Evolutionary conservation across 305 asterid genomes (phyloP).

Genomic region (Fraxinus nigra): DNA sequence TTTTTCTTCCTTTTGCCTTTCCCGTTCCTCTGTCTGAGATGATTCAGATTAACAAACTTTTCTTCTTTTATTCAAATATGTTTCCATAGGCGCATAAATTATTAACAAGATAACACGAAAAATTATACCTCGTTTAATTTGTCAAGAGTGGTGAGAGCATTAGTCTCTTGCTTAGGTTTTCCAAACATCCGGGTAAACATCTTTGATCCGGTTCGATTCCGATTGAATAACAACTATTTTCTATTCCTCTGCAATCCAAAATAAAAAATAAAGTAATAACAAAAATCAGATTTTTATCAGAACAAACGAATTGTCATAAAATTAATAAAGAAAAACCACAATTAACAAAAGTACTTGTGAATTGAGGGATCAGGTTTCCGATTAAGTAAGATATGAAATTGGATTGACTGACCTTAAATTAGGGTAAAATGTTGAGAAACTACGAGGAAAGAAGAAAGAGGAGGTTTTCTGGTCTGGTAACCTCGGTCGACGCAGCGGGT

Average conservation of each 20-base stretch:
- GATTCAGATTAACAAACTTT: background rate
- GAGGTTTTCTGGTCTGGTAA: background rate
- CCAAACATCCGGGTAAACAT: slow-evolving; percentile 49
- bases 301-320: background rate
- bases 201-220: slow-evolving; percentile 28
- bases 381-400: background rate
- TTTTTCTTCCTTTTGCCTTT: background rate
- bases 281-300: background rate
- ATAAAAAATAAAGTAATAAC: background rate
- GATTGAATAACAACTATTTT: slow-evolving; percentile 16
- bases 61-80: background rate
- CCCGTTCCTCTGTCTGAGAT: background rate
- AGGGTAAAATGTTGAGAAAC: background rate
- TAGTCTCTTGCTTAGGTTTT: slow-evolving; percentile 46
- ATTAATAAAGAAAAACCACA: background rate
- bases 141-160: slow-evolving; percentile 43
- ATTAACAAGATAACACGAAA: background rate
- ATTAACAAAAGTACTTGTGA: background rate
- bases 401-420: background rate
- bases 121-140: slow-evolving; percentile 49
- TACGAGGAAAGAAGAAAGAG: background rate
- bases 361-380: background rate
- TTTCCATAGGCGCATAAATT: background rate
- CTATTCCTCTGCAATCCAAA: background rate
- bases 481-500: background rate